Conservation (phyloP, 768 basidiomycete genomes). For the Crucibulum laeve region DNA sequence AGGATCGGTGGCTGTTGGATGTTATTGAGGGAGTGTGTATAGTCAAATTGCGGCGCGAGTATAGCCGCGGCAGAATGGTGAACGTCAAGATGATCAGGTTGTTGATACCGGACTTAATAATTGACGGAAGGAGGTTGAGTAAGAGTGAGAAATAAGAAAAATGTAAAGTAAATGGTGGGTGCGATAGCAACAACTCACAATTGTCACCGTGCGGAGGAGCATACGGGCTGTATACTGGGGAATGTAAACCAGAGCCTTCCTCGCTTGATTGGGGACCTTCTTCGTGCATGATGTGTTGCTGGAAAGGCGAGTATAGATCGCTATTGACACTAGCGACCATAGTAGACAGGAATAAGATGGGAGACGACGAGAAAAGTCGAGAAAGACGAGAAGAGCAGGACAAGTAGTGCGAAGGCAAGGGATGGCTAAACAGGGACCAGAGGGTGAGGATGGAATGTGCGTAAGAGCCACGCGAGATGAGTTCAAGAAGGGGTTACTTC, state of each 20-base stretch:
- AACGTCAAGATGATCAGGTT: conserved; percentile 40
- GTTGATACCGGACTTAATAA: conserved; percentile 76
- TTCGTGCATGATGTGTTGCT: conserved; percentile 46
- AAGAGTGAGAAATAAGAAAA: conserved; percentile 34
- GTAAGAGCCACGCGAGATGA: conserved; percentile 38
- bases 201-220: conserved; percentile 45
- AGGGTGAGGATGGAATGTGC: conserved; percentile 20
- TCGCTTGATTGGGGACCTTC: conserved; percentile 71
- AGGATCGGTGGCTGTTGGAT: conserved; percentile 46
- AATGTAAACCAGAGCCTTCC: conserved; percentile 72
- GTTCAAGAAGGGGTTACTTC: conserved; percentile 33
- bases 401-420: too few relatives aligned
- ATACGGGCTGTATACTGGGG: conserved; percentile 57
- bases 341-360: conserved; percentile 23
- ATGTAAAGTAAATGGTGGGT: conserved; percentile 33
- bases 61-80: conserved; percentile 44
- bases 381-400: too few relatives aligned
- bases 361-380: conserved; percentile 10
- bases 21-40: conserved; percentile 31
- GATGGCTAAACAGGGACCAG: conserved; percentile 11
- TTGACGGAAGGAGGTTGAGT: conserved; percentile 37
- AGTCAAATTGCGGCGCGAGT: conserved; percentile 50
- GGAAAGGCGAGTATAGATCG: conserved; percentile 58
- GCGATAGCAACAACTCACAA: conserved; percentile 52
- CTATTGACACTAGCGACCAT: conserved; percentile 57